Base-by-base conservation (phyloP, 2,329 filamentous ascomycete species). In the Pseudogymnoascus sp. region DNA sequence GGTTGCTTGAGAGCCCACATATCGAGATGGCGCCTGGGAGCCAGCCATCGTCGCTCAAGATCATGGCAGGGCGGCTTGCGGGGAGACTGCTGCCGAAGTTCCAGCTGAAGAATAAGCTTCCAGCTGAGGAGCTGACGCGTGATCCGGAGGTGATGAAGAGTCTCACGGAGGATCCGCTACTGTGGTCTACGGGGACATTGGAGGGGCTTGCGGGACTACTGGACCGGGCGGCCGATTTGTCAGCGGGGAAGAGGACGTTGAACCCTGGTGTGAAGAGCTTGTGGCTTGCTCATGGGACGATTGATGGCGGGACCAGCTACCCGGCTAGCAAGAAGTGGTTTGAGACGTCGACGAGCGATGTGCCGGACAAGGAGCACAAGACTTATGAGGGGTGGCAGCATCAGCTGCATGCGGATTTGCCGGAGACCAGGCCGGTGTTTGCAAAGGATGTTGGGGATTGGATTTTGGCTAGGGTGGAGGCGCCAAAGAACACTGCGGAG, bases 181-280 rank as follows among this genome's bases (percentile, higher is more conserved):
- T 87, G 75, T 92, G 96, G 76, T 83, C 93, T 75, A 93, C 86
- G 1, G 93, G 92, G 37, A 96, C 93, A 6, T 80, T 96, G n/a
- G 88, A 93, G 74, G 90, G 90, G 0, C 74, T 96, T 36, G 83
- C 89, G 0, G 87, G 85, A 0, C 82, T 96, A 82, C 77, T 97
- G 68, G 90, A 96, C 73, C 84, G 93, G 25, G 88, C 88, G 1
- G 77, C 77, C 4, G 80, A 80, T 62, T 76, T 96, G 66, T 77
- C 84, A 4, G 77, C 75, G 5, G 88, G 87, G 2, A 80, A 78
- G 61, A 75, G 85, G 31, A 77, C 70, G 68, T 74, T 85, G 72
- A 74, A 83, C 75, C 74, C 77, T 23, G 74, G 77, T n/a, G 83
- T 90, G 63, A 82, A 78, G 66, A 83, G 85, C 62, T 73, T 97